Evolutionary conservation across 1,284 basidiomycete genomes (phyloP).

Genomic region (Rhizopogon hawkerae): DNA sequence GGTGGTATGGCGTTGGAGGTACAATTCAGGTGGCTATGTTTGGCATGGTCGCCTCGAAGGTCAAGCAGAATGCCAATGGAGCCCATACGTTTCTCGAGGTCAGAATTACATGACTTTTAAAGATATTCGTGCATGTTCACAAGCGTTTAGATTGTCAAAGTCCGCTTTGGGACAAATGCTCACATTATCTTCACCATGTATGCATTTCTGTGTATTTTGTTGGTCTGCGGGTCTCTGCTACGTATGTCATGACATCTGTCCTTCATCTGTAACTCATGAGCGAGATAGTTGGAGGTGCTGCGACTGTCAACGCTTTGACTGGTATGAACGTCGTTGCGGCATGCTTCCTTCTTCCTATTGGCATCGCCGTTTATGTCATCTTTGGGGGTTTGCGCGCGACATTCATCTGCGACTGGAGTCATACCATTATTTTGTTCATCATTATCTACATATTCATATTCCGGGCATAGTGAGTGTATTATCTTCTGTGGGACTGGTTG

Average conservation of each 20-base stretch:
- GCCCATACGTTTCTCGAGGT: conserved; percentile 48
- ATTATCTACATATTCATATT: conserved; percentile 45
- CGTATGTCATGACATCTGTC: conserved; percentile 27
- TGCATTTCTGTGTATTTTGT: conserved; percentile 51
- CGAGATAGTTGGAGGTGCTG: conserved; percentile 44
- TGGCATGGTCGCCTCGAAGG: conserved; percentile 47
- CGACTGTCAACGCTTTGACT: conserved; percentile 58
- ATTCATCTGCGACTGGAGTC: conserved; percentile 46
- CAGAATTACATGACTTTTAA: conserved; percentile 15
- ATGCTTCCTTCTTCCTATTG: conserved; percentile 48
- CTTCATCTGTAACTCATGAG: background rate
- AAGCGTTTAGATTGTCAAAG: conserved; percentile 47
- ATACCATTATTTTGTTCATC: conserved; percentile 43
- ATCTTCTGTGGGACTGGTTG: conserved; percentile 7
- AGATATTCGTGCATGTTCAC: conserved; percentile 19
- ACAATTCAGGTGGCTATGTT: conserved; percentile 56
- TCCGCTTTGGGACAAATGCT: conserved; percentile 51
- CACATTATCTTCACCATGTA: conserved; percentile 64
- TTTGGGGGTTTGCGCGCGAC: conserved; percentile 47
- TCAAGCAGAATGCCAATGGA: conserved; percentile 52
- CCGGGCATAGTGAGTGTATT: conserved; percentile 32
- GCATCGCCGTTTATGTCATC: conserved; percentile 38
- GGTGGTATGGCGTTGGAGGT: conserved; percentile 46
- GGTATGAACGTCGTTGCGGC: conserved; percentile 58
- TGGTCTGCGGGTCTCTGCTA: conserved; percentile 47